Conservation (phyloP, 495 filamentous ascomycete genomes). For the Jackrogersella minutella region DNA sequence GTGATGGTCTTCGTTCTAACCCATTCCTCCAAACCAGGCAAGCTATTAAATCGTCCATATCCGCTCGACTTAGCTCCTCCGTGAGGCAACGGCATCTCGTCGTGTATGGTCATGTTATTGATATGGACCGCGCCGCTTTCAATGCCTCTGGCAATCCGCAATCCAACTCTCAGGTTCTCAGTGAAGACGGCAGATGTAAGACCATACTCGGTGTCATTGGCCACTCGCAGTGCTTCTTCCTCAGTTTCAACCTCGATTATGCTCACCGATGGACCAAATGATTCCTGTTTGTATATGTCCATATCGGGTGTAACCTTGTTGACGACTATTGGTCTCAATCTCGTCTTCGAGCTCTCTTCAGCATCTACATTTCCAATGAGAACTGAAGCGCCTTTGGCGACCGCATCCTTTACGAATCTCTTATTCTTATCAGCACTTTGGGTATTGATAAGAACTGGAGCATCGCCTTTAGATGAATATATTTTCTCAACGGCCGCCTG, state of each 20-base stretch:
- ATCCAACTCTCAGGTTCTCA: slow-evolving; percentile 74
- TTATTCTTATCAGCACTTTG: slow-evolving; percentile 72
- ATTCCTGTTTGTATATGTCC: slow-evolving; percentile 83
- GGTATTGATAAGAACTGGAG: slow-evolving; percentile 67
- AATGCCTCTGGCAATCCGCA: slow-evolving; percentile 76
- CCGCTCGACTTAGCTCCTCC: slow-evolving; percentile 88
- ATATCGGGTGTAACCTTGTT: slow-evolving; percentile 76
- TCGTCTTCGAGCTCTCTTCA: slow-evolving; percentile 57
- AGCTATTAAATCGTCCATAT: slow-evolving; percentile 70
- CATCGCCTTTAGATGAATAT: slow-evolving; percentile 59
- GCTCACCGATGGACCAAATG: slow-evolving; percentile 80
- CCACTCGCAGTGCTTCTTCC: slow-evolving; percentile 76
- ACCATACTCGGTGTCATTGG: slow-evolving; percentile 85
- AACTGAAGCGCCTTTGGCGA: slow-evolving; percentile 72
- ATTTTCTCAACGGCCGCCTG: slow-evolving; percentile 59
- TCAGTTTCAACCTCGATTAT: slow-evolving; percentile 64
- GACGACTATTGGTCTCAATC: slow-evolving; percentile 77
- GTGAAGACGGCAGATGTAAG: slow-evolving; percentile 90
- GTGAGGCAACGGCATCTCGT: slow-evolving; percentile 80
- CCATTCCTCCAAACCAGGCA: slow-evolving; percentile 72
- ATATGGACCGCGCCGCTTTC: slow-evolving; percentile 90
- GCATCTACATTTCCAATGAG: slow-evolving; percentile 63
- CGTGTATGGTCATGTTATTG: slow-evolving; percentile 85
- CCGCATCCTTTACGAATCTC: slow-evolving; percentile 69
- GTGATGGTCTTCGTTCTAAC: slow-evolving; percentile 85